These are phyloP conservation scores for Cladophialophora psammophila DNA, from an alignment of 2,329 filamentous ascomycete species.

Conservation along the genomic window DNA sequence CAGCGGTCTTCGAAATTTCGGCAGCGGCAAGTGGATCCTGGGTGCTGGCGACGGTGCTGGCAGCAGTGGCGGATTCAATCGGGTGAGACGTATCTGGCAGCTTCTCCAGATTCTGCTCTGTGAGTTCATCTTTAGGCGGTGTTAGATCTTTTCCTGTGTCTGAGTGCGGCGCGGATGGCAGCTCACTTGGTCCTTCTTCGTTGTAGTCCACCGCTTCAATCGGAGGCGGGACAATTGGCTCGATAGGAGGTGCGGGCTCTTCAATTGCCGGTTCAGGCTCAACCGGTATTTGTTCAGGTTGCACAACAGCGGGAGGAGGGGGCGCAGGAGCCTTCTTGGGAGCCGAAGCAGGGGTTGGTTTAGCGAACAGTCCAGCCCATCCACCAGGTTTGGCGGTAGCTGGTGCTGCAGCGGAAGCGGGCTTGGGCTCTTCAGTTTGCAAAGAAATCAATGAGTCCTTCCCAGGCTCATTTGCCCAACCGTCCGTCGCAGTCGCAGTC, in stretches of 20 bases:
- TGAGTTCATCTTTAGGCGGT: constrained; percentile 82
- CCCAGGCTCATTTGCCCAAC: constrained; percentile 41
- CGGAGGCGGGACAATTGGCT: constrained; percentile 46
- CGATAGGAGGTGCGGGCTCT: constrained; percentile 53
- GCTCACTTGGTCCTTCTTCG: constrained; percentile 44
- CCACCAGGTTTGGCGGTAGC: constrained; percentile 37
- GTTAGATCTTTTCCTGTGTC: constrained; percentile 53
- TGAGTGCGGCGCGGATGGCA: constrained; percentile 40
- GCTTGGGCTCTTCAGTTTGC: constrained; percentile 46
- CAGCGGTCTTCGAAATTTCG: constrained; percentile 59
- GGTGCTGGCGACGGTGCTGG: constrained; percentile 87
- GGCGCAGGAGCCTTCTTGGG: constrained; percentile 60
- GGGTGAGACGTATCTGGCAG: constrained; percentile 82
- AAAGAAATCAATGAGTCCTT: constrained; percentile 41
- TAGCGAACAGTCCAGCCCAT: constrained; percentile 80
- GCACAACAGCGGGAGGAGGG: constrained; percentile 34
- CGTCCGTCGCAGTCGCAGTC: constrained; percentile 34
- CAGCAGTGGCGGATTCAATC: constrained; percentile 79
- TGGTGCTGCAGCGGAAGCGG: constrained; percentile 32
- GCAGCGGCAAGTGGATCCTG: constrained; percentile 70
- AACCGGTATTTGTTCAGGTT: constrained; percentile 27
- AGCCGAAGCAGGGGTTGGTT: constrained; percentile 66
- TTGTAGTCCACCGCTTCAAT: constrained; percentile 49
- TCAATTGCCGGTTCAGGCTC: constrained; percentile 39
- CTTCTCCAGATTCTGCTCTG: constrained; percentile 90